Evolutionary conservation across 371 early-diverging fungal species (phyloP).

Genomic region (Rhizopus stolonifer): DNA sequence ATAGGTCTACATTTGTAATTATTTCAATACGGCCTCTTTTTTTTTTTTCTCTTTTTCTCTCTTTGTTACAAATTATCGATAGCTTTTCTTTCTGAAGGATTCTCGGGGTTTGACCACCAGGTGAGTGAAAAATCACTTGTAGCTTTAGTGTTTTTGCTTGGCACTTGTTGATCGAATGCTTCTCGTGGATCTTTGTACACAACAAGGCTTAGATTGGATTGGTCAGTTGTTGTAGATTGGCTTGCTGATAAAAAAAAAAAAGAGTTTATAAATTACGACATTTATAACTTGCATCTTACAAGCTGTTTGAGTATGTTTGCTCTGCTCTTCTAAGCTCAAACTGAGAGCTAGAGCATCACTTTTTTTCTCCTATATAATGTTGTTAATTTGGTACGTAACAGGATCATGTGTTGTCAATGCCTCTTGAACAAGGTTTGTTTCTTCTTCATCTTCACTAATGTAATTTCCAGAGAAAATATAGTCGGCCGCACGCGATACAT

Average conservation of each 20-base stretch:
- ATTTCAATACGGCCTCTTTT: neutral
- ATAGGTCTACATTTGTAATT: constrained; percentile 23
- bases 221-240: neutral
- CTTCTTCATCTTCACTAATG: constrained; percentile 25
- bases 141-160: too few relatives aligned
- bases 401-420: neutral
- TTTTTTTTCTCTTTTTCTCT: neutral
- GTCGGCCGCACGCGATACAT: constrained; percentile 52
- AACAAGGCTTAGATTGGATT: neutral
- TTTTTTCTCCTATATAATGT: neutral
- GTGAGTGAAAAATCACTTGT: constrained; percentile 22
- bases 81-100: constrained; percentile 31
- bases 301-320: neutral
- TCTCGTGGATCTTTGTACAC: neutral
- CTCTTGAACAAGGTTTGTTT: neutral
- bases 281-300: neutral
- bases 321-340: constrained; percentile 10
- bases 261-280: neutral
- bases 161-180: neutral
- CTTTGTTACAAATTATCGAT: constrained; percentile 25
- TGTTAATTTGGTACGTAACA: neutral
- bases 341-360: constrained; percentile 7
- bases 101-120: constrained; percentile 48
- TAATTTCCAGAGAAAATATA: constrained; percentile 49
- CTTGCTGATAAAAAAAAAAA: neutral